Evolutionary conservation across 169 alveolate species (phyloP).

Genomic region (Plasmodium reichenowi): DNA sequence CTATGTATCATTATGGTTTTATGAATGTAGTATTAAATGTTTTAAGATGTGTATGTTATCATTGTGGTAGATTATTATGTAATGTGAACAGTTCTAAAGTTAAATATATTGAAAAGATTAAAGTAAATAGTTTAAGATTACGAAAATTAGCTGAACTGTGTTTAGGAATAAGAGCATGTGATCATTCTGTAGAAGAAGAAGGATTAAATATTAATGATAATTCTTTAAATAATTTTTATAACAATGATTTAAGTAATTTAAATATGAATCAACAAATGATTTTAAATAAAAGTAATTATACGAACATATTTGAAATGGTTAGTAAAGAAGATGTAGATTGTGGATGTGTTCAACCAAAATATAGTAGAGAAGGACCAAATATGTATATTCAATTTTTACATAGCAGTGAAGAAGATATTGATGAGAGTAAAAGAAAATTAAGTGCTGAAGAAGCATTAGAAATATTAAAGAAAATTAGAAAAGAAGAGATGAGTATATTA

Average conservation of each 20-base stretch:
- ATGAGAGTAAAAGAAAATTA: constrained; percentile 84
- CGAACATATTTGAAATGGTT: constrained; percentile 76
- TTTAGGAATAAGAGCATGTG: constrained; percentile 78
- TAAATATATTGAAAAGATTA: constrained; percentile 76
- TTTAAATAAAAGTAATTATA: constrained; percentile 44
- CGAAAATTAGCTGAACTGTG: constrained; percentile 80
- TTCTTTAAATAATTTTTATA: constrained; percentile 52
- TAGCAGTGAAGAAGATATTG: constrained; percentile 87
- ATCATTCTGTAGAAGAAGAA: constrained; percentile 86
- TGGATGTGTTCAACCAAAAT: constrained; percentile 93
- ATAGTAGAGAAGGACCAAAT: constrained; percentile 92
- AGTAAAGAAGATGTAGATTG: constrained; percentile 83
- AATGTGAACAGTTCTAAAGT: constrained; percentile 90
- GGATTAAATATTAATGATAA: constrained; percentile 59
- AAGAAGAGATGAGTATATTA: constrained; percentile 92
- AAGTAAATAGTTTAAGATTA: constrained; percentile 79
- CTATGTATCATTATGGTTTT: constrained; percentile 97
- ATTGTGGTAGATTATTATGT: constrained; percentile 94
- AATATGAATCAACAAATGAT: constrained; percentile 64
- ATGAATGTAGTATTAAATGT: constrained; percentile 92
- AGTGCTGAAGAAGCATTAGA: constrained; percentile 93
- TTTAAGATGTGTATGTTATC: constrained; percentile 96
- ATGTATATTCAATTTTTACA: constrained; percentile 87
- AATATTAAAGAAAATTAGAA: constrained; percentile 91
- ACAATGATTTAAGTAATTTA: constrained; percentile 68